phyloP scores from a whole-genome alignment of 768 basidiomycete genomes.

The Russula virescens region DNA sequence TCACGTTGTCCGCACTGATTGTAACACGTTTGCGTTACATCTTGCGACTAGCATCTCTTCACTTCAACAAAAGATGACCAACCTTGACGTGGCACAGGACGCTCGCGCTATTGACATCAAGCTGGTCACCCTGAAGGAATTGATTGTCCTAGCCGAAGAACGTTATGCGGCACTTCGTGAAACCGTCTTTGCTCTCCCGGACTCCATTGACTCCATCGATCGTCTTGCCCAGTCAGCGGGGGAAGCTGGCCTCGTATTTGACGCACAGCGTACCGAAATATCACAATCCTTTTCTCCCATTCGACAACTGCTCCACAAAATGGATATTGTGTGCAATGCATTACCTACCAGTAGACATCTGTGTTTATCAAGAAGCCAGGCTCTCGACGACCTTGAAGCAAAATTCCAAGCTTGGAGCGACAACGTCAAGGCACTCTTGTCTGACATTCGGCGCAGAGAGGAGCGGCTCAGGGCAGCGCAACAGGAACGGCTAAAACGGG shows the following conservation, averaged over 20 bases:
- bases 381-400: slow-evolving; percentile 36
- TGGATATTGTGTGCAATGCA: slow-evolving; percentile 49
- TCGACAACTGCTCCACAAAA: slow-evolving; percentile 47
- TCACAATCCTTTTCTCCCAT: slow-evolving; percentile 47
- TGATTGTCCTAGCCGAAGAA: slow-evolving; percentile 20
- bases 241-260: slow-evolving; percentile 34
- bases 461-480: slow-evolving; percentile 17
- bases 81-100: slow-evolving; percentile 11
- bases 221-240: slow-evolving; percentile 36
- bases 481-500: slow-evolving; percentile 20
- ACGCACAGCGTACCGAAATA: slow-evolving; percentile 35
- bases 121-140: not conserved
- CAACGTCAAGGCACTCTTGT: slow-evolving; percentile 5
- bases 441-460: slow-evolving; percentile 12
- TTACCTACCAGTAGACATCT: slow-evolving; percentile 42
- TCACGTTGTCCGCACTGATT: slow-evolving; percentile 58
- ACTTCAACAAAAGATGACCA: slow-evolving; percentile 19
- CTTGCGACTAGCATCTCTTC: slow-evolving; percentile 27
- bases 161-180: slow-evolving; percentile 38
- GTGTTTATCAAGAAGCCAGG: slow-evolving; percentile 43
- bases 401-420: slow-evolving; percentile 16
- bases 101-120: slow-evolving; percentile 19
- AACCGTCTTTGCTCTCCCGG: slow-evolving; percentile 31
- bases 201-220: slow-evolving; percentile 30
- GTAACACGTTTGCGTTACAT: slow-evolving; percentile 58